Base-by-base conservation (phyloP, 129 eudicot species). In the Dittrichia graveolens region DNA sequence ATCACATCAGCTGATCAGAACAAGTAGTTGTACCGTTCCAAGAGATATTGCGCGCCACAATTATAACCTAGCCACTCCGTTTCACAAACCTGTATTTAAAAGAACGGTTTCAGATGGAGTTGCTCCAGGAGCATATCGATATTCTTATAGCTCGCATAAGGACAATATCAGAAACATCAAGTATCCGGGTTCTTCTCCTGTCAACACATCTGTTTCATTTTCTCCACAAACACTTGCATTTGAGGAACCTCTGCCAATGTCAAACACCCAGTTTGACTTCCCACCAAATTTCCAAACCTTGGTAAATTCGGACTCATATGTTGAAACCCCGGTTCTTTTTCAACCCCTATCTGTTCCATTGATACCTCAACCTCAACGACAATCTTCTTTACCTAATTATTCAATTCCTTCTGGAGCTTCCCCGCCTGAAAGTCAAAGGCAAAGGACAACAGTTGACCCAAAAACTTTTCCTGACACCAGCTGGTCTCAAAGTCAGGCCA, bases 51-150 rank as follows among this genome's bases (percentile, higher is more conserved):
- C 57, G 41, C 66, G 73, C 43, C 71, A 12, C 61, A 55, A 60
- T 61, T 70, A 74, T 62, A 80, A 77, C 64, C 68, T 68, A 47
- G 78, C 60, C 2, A 73, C 76, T 57, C 80, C 71, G 0, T 50
- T 75, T 61, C 78, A 84, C n/a, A 82, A 58, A 34, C 69, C 76
- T 6, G 71, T 76, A 8, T 87, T 85, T 65, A 83, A 85, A 79
- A 65, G 83, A 84, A 37, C 80, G 0, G 80, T 79, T 34, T 39
- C 81, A 0, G 45, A 69, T 59, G 75, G 76, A n/a, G 47, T 81
- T 45, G 4, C 81, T 15, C 47, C 61, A 18, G 31, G 63, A 39
- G 14, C 61, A 24, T 46, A 72, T 81, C 75, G 54, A 39, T 38
- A 46, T 68, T 75, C 24, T 16, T 19, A 53, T 68, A 61, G 52